phyloP scores from a whole-genome alignment of 805 yeast species.

The Pichia nakasei region DNA sequence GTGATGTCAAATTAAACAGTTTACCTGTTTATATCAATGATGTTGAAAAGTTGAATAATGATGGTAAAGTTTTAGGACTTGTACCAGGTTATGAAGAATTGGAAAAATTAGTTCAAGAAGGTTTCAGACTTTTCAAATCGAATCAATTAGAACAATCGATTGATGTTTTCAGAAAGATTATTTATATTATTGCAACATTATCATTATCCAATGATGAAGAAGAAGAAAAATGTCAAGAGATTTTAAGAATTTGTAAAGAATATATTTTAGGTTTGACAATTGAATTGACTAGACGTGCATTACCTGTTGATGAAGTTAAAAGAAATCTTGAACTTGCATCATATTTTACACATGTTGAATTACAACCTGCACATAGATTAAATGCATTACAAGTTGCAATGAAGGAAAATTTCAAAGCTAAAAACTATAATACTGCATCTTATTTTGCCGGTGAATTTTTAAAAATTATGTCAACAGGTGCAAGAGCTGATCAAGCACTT shows the following conservation, averaged over 20 bases:
- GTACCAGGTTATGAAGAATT: conserved; percentile 68
- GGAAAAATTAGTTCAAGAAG: conserved; percentile 54
- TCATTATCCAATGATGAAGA: conserved; percentile 69
- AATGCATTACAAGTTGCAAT: conserved; percentile 93
- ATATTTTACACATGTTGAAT: conserved; percentile 79
- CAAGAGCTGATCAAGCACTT: conserved; percentile 82
- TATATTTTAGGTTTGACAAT: conserved; percentile 88
- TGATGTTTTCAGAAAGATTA: conserved; percentile 64
- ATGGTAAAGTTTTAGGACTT: conserved; percentile 47
- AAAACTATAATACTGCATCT: conserved; percentile 82
- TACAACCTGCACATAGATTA: conserved; percentile 74
- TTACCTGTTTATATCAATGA: conserved; percentile 60
- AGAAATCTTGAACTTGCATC: conserved; percentile 94
- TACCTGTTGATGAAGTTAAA: conserved; percentile 62
- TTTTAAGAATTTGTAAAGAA: conserved; percentile 70
- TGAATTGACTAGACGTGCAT: conserved; percentile 78
- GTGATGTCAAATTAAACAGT: conserved; percentile 43
- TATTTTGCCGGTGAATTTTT: conserved; percentile 82
- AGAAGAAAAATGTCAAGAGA: conserved; percentile 63
- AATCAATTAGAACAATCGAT: conserved; percentile 82
- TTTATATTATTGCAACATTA: conserved; percentile 64
- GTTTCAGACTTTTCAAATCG: conserved; percentile 74
- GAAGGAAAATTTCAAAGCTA: conserved; percentile 82
- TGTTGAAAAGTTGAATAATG: conserved; percentile 48
- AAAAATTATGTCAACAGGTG: conserved; percentile 58